phyloP scores from a whole-genome alignment of 2,329 filamentous ascomycete genomes.

The Simplicillium sp. region DNA sequence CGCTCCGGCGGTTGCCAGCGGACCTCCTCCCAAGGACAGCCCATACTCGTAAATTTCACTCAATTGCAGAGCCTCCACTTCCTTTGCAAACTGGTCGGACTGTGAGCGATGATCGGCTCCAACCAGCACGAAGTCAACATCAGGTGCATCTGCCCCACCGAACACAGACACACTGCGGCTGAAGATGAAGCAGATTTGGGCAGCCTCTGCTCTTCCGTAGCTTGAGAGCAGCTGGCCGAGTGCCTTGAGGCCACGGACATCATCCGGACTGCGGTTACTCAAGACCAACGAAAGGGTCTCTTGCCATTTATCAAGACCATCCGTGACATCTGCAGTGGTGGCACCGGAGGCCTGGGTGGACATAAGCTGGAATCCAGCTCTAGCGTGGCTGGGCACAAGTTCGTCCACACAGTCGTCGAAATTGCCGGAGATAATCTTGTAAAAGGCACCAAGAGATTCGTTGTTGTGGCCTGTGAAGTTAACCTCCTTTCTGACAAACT shows the following conservation, averaged over 20 bases:
- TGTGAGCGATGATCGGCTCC: slow-evolving; percentile 72
- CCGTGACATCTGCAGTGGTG: slow-evolving; percentile 61
- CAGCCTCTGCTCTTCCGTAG: slow-evolving; percentile 84
- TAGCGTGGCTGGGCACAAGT: slow-evolving; percentile 83
- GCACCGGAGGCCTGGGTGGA: slow-evolving; percentile 58
- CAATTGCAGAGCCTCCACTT: slow-evolving; percentile 81
- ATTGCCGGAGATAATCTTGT: slow-evolving; percentile 90
- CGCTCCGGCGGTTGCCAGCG: slow-evolving; percentile 45
- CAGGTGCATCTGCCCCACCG: slow-evolving; percentile 73
- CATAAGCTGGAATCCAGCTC: slow-evolving; percentile 85
- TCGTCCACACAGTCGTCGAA: slow-evolving; percentile 92
- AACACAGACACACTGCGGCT: slow-evolving; percentile 62
- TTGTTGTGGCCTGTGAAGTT: slow-evolving; percentile 72
- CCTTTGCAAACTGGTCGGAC: slow-evolving; percentile 62
- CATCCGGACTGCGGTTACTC: slow-evolving; percentile 77
- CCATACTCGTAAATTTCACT: slow-evolving; percentile 95
- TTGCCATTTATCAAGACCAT: slow-evolving; percentile 86
- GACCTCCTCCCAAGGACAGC: slow-evolving; percentile 53
- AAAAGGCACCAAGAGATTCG: slow-evolving; percentile 81
- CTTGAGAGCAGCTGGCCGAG: slow-evolving; percentile 74
- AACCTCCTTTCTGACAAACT: slow-evolving; percentile 92
- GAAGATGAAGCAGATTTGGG: slow-evolving; percentile 90
- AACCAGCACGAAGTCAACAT: slow-evolving; percentile 70
- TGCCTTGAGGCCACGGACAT: slow-evolving; percentile 66
- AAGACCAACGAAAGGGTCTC: slow-evolving; percentile 81